phyloP scores from a whole-genome alignment of 768 basidiomycete species.

The Lepiota brunneoincarnata region DNA sequence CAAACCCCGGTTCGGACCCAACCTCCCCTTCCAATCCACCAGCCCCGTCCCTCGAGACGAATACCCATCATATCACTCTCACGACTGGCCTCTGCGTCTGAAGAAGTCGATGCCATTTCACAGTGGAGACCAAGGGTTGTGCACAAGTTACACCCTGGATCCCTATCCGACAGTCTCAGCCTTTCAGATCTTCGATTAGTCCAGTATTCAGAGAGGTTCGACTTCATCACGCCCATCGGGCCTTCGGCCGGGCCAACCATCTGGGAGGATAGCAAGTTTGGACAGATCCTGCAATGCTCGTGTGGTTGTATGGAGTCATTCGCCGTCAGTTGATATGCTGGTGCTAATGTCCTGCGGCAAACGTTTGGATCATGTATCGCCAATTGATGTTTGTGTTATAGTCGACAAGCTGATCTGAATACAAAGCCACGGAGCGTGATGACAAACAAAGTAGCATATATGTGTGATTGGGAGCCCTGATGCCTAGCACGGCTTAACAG shows the following conservation, averaged over 20 bases:
- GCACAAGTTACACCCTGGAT: neutral
- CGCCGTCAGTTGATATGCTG: slow-evolving; percentile 10
- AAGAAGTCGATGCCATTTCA: slow-evolving; percentile 16
- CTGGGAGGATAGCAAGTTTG: neutral
- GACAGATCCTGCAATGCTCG: slow-evolving; percentile 23
- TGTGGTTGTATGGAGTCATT: slow-evolving; percentile 38
- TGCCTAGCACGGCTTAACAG: too few relatives aligned
- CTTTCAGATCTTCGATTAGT: neutral
- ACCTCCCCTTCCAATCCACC: slow-evolving; percentile 36
- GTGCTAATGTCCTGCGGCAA: too few relatives aligned
- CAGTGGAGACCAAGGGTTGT: slow-evolving; percentile 9
- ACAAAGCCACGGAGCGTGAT: neutral
- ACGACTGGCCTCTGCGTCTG: slow-evolving; percentile 37
- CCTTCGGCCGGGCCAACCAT: neutral
- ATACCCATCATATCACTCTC: slow-evolving; percentile 45
- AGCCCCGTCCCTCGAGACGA: slow-evolving; percentile 42
- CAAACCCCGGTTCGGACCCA: slow-evolving; percentile 18
- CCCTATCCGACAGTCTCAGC: neutral
- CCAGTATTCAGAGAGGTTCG: neutral
- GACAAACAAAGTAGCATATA: neutral
- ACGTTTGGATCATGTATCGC: too few relatives aligned
- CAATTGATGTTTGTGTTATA: too few relatives aligned
- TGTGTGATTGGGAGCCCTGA: too few relatives aligned
- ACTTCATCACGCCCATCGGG: neutral
- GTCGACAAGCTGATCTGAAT: neutral